Evolutionary conservation across 2,329 filamentous ascomycete genomes (phyloP).

Genomic region (Neurospora sp.): DNA sequence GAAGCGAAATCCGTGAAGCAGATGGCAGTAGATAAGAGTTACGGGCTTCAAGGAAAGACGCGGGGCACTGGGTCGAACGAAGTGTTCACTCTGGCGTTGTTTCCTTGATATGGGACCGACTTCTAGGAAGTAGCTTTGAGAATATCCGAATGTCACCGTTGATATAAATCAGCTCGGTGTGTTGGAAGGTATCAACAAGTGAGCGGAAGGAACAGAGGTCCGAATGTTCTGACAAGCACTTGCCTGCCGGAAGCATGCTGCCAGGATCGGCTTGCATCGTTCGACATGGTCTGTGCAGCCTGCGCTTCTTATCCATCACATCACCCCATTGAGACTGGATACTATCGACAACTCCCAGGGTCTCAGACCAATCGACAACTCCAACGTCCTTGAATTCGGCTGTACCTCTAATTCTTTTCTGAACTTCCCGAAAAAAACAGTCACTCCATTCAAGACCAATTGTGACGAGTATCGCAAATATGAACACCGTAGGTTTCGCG

Average conservation of each 20-base stretch:
- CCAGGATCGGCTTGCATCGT: background rate
- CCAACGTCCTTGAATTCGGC: background rate
- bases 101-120: background rate
- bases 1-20: too few relatives aligned
- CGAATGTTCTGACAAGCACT: background rate
- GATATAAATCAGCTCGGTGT: background rate
- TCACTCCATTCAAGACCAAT: background rate
- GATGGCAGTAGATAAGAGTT: too few relatives aligned
- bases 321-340: slow-evolving; percentile 12
- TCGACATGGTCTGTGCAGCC: background rate
- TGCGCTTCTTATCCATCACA: slow-evolving; percentile 15
- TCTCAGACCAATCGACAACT: background rate
- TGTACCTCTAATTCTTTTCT: background rate
- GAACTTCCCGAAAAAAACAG: background rate
- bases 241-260: background rate
- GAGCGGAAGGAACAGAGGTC: background rate
- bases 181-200: background rate
- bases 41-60: background rate
- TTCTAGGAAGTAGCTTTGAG: background rate
- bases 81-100: background rate
- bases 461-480: slow-evolving; percentile 20
- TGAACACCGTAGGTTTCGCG: slow-evolving; percentile 43
- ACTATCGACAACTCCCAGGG: background rate
- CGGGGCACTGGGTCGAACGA: background rate
- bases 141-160: background rate